phyloP scores from a whole-genome alignment of 2,329 filamentous ascomycete genomes.

The Colletotrichum eleusines region DNA sequence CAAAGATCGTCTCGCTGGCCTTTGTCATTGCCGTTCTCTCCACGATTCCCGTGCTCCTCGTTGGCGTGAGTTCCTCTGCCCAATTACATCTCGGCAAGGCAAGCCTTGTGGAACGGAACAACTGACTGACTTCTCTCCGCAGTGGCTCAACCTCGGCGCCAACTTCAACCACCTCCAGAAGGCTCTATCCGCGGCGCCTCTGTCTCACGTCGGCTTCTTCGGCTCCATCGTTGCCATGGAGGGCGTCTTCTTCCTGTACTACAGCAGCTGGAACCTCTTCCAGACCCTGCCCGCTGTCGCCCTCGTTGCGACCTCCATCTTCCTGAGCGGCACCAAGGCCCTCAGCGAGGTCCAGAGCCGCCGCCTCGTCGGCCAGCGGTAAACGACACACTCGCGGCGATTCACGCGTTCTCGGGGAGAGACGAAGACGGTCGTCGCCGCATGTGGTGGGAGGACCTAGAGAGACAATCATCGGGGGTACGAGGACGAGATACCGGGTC shows the following conservation, averaged over 20 bases:
- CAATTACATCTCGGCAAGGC: not conserved
- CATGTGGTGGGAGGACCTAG: not conserved
- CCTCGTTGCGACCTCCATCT: slow-evolving; percentile 76
- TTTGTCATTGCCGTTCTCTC: slow-evolving; percentile 81
- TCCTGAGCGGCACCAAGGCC: slow-evolving; percentile 90
- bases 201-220: slow-evolving; percentile 88
- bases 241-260: slow-evolving; percentile 94
- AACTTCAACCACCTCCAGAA: slow-evolving; percentile 83
- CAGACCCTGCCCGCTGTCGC: slow-evolving; percentile 82
- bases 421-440: not conserved
- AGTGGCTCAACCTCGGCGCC: slow-evolving; percentile 87
- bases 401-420: not conserved
- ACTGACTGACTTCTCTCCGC: slow-evolving; percentile 43
- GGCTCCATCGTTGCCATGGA: slow-evolving; percentile 90
- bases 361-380: slow-evolving; percentile 79
- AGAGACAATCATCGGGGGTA: not conserved
- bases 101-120: slow-evolving; percentile 17
- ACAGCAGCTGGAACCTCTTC: slow-evolving; percentile 91
- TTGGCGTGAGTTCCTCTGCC: slow-evolving; percentile 66
- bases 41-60: slow-evolving; percentile 79
- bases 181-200: slow-evolving; percentile 80
- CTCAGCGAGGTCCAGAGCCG: slow-evolving; percentile 93
- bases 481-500: not conserved
- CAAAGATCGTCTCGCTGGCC: slow-evolving; percentile 80
- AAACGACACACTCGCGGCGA: slow-evolving; percentile 40